These are phyloP conservation scores for Galerina marginata DNA, from an alignment of 768 basidiomycete genomes.

Conservation along the genomic window DNA sequence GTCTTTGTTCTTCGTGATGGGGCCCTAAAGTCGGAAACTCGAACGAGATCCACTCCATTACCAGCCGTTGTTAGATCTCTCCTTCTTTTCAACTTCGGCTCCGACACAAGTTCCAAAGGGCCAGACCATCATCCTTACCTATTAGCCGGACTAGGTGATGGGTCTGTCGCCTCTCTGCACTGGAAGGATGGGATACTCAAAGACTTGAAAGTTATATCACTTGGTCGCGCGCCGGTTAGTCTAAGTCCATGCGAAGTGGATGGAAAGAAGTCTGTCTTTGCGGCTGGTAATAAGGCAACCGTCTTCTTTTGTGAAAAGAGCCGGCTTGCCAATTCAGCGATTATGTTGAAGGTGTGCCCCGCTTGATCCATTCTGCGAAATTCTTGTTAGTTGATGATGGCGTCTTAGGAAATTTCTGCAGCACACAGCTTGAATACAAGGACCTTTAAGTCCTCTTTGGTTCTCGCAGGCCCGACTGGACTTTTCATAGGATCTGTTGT, in stretches of 20 bases:
- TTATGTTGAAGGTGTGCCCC: constrained; percentile 65
- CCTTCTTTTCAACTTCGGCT: constrained; percentile 65
- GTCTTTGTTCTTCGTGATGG: constrained; percentile 45
- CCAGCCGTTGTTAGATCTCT: constrained; percentile 52
- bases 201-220: constrained; percentile 62
- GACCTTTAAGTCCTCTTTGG: constrained; percentile 56
- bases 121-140: constrained; percentile 55
- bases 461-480: constrained; percentile 58
- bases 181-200: constrained; percentile 49
- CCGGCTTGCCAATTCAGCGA: constrained; percentile 67
- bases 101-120: constrained; percentile 36
- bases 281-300: constrained; percentile 71
- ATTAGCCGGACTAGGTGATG: constrained; percentile 78
- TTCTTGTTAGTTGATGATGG: not conserved
- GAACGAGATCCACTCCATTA: constrained; percentile 37
- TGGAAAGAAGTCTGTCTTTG: constrained; percentile 65
- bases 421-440: constrained; percentile 54
- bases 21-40: constrained; percentile 29
- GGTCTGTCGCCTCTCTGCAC: constrained; percentile 63
- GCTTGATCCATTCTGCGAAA: not conserved
- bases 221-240: constrained; percentile 72
- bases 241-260: constrained; percentile 62
- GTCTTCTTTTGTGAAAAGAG: constrained; percentile 73
- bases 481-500: constrained; percentile 70
- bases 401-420: constrained; percentile 53